Conservation (phyloP, 2,329 filamentous ascomycete genomes). For the Grosmannia serpens region DNA sequence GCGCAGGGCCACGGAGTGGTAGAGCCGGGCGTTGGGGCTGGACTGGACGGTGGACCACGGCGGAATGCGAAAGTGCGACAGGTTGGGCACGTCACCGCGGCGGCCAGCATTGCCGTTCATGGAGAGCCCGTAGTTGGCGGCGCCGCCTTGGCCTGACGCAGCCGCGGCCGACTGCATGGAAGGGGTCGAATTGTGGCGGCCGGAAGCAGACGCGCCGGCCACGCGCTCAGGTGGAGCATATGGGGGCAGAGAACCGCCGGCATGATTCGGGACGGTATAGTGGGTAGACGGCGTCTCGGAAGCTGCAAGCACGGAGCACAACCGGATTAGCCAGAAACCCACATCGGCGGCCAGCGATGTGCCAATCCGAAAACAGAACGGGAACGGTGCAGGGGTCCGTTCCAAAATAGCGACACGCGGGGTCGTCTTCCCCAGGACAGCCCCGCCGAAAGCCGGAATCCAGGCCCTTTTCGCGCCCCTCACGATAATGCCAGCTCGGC, state of each 20-base stretch:
- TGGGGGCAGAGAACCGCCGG: conserved; percentile 30
- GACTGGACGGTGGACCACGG: conserved; percentile 45
- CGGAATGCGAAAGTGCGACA: conserved; percentile 44
- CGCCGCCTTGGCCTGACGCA: conserved; percentile 28
- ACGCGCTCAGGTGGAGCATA: conserved; percentile 34
- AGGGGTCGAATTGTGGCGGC: conserved; percentile 3
- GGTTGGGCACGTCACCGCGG: conserved; percentile 26
- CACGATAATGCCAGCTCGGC: background rate
- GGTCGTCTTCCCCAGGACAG: background rate
- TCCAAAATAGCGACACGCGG: background rate
- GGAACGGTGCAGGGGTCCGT: background rate
- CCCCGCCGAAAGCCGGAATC: background rate
- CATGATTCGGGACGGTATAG: conserved; percentile 34
- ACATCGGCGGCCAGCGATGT: background rate
- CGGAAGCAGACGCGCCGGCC: background rate
- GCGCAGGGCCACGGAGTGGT: conserved; percentile 52
- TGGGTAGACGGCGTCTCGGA: conserved; percentile 57
- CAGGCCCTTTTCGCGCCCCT: background rate
- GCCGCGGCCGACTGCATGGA: background rate
- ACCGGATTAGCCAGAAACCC: background rate
- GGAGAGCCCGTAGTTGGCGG: conserved; percentile 5
- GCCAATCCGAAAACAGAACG: background rate
- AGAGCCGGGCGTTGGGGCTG: conserved; percentile 46
- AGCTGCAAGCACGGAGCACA: conserved; percentile 24
- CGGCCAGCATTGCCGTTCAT: background rate